Base-by-base conservation (phyloP, 2,329 filamentous ascomycete species). In the Penicillium sp. region DNA sequence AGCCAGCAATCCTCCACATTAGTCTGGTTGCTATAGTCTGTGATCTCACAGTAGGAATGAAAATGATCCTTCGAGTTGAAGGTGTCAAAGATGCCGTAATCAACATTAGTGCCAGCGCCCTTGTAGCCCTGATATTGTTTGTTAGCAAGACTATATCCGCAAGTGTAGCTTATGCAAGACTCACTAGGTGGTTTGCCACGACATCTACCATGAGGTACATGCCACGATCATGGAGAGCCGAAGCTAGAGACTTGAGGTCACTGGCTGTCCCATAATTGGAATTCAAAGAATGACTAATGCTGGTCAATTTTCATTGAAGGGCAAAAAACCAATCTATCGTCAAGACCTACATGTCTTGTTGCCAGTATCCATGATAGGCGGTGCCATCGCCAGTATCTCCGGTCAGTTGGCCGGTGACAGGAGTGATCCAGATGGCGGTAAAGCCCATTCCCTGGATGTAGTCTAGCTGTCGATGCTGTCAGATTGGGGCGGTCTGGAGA, bases 121-220 rank as follows among this genome's bases (percentile, higher is more conserved):
- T 77, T 72, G 69, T 81, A 86, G 16, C 73, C 74, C 74, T 76
- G 26, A 28, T 30, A 8, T n/a, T 30, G 25, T n/a, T 7, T 28
- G 19, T 33, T 19, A 35, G 14, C 8, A 35, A 22, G 28, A 14
- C 14, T 22, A 19, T 16, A 2, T 19, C 10, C 25, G 28, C n/a
- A 14, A 35, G 10, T 11, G 28, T 19, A 14, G 26, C 26, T 16
- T 48, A n/a, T 30, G 6, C 14, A 6, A 48, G 6, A 43, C 56
- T 42, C 25, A 67, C 66, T 65, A 68, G 59, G 28, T 68, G 60
- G n/a, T 68, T 68, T 6, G 66, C 65, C 2, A 87, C 84, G 0
- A 87, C 76, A 63, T 87, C 85, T 2, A 87, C 78, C 85, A 88
- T 88, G 38, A 87, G 74, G 65, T 85, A 85, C 84, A 87, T 88